Base-by-base conservation (phyloP, 176 grass and related monocot genomes). In the Cocos nucifera region DNA sequence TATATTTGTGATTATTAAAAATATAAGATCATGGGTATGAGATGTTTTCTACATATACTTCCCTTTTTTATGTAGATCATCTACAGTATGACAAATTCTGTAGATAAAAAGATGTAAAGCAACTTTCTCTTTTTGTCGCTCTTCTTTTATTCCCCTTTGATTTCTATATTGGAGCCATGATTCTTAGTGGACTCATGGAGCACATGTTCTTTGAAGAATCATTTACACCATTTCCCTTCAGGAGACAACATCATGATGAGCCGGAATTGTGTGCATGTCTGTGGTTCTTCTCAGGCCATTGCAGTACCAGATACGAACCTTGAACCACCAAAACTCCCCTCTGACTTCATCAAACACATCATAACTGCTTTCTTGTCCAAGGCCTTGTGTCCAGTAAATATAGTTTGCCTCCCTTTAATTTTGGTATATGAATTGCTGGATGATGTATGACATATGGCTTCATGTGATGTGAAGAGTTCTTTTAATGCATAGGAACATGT, bases 231-330 rank as follows among this genome's bases (percentile, higher is more conserved):
- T 85, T 77, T 76, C 66, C 84, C 80, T 80, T 74, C 65, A 35
- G 54, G 73, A 67, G 87, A 97, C 92, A 91, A 22, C 60, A 97
- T 97, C 67, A 97, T 97, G 79, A 97, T 97, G 79, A n/a, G 18
- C 64, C 80, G 81, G 70, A 62, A 67, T 25, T 39, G 51, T 79
- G 78, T 70, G 52, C 84, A 76, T 79, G 62, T 79, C 86, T 77
- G 68, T 82, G 78, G 66, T 24, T 66, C 57, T 27, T 81, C 73
- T 49, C 83, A 89, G 77, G 35, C 79, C 83, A 44, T 83, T 78
- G 74, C 70, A 63, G 64, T 77, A 80, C 62, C 70, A 62, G 22
- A 59, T 58, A 17, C 56, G 5, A 52, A 19, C 20, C 48, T 51
- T 12, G 35, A 53, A 53, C 69, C 56, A 32, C 23, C 23, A 16